Conservation (phyloP, 2,329 filamentous ascomycete species). For the Claviceps quebecensis region DNA sequence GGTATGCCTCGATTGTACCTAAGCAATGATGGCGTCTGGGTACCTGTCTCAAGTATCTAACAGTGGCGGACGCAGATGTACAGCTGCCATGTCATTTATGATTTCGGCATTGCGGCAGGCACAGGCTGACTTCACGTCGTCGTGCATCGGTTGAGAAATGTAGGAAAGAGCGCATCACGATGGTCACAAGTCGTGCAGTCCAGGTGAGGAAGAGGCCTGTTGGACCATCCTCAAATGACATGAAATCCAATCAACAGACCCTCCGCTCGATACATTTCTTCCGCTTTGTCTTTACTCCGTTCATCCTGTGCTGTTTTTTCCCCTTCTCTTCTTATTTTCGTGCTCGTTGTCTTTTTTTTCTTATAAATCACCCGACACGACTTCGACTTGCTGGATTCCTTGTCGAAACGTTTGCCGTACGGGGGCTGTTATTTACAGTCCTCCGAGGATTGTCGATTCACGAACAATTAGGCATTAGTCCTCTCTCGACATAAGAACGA, state of each 20-base stretch:
- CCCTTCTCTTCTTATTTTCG: background rate
- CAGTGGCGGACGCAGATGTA: too few relatives aligned
- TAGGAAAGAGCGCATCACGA: background rate
- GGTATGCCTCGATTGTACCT: too few relatives aligned
- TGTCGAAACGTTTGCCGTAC: background rate
- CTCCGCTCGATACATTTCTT: background rate
- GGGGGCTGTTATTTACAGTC: background rate
- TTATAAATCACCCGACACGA: too few relatives aligned
- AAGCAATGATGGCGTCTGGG: too few relatives aligned
- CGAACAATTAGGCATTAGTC: background rate
- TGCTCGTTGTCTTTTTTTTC: background rate
- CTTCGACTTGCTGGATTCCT: background rate
- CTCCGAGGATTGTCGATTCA: background rate
- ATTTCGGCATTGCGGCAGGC: background rate
- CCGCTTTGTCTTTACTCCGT: background rate
- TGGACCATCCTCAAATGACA: background rate
- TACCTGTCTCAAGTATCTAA: too few relatives aligned
- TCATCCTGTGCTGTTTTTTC: background rate
- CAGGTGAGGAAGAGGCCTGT: background rate
- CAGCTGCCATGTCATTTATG: too few relatives aligned
- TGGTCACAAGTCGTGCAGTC: background rate
- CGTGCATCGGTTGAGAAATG: background rate
- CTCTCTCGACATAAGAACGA: background rate
- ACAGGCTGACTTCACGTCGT: background rate
- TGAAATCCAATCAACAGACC: background rate